Evolutionary conservation across 1,284 basidiomycete genomes (phyloP).

Genomic region (Trametes sp.): DNA sequence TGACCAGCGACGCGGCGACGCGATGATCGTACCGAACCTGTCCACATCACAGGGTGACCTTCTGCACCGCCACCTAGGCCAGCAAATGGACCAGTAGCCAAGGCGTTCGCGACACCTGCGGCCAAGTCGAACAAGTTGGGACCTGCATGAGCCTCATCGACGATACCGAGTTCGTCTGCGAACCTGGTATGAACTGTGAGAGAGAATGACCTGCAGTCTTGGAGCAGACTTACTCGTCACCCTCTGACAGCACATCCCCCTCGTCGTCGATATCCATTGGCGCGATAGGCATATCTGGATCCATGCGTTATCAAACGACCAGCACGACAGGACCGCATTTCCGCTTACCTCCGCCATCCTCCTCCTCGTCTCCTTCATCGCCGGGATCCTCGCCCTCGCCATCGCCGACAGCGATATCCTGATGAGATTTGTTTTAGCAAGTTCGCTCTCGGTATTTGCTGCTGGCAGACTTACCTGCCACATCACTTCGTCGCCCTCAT

Average conservation of each 20-base stretch:
- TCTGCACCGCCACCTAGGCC: constrained; percentile 48
- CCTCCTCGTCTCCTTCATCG: constrained; percentile 55
- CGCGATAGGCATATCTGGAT: constrained; percentile 36
- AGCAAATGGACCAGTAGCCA: constrained; percentile 30
- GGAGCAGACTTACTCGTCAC: constrained; percentile 61
- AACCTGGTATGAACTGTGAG: constrained; percentile 46
- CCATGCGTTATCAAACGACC: neutral
- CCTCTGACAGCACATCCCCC: constrained; percentile 74
- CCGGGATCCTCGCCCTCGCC: constrained; percentile 50
- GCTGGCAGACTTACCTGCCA: constrained; percentile 69
- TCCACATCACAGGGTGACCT: constrained; percentile 53
- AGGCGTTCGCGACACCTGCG: constrained; percentile 27
- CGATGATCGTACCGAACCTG: constrained; percentile 50
- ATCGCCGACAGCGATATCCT: constrained; percentile 61
- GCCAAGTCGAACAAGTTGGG: constrained; percentile 64
- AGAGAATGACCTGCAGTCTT: constrained; percentile 15
- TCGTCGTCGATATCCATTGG: constrained; percentile 54
- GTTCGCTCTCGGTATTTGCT: neutral
- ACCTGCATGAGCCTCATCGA: constrained; percentile 48
- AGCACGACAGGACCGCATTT: neutral
- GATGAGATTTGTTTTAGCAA: neutral
- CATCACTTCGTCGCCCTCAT: constrained; percentile 62
- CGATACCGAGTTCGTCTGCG: constrained; percentile 56
- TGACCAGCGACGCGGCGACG: constrained; percentile 60
- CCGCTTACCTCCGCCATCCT: constrained; percentile 48